phyloP scores from a whole-genome alignment of 2,329 filamentous ascomycete species.

The Trichophyton simii region DNA sequence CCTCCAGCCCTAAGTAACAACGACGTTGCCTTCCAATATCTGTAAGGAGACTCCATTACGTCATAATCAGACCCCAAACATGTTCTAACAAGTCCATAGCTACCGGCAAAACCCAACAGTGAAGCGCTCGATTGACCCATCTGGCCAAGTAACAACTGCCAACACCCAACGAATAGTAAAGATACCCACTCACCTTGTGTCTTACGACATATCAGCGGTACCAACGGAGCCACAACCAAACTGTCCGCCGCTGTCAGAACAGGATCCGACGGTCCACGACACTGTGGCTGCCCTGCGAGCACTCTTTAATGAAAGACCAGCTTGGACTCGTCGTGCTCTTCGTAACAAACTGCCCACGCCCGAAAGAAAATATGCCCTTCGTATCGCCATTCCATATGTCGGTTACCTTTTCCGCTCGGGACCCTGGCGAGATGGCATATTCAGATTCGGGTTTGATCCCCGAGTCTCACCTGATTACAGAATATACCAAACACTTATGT shows the following conservation, averaged over 20 bases:
- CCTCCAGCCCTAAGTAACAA: slow-evolving; percentile 67
- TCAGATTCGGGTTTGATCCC: slow-evolving; percentile 78
- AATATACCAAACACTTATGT: slow-evolving; percentile 78
- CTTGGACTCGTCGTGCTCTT: slow-evolving; percentile 76
- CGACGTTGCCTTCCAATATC: slow-evolving; percentile 56
- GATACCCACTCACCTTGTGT: slow-evolving; percentile 46
- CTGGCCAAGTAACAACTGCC: slow-evolving; percentile 47
- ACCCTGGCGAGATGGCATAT: slow-evolving; percentile 78
- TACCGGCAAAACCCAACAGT: slow-evolving; percentile 81
- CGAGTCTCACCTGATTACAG: slow-evolving; percentile 63
- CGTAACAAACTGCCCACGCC: slow-evolving; percentile 56
- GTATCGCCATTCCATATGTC: slow-evolving; percentile 67
- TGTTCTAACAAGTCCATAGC: slow-evolving; percentile 30
- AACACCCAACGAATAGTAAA: slow-evolving; percentile 46
- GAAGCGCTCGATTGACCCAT: slow-evolving; percentile 45
- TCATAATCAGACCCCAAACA: slow-evolving; percentile 13
- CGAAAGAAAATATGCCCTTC: slow-evolving; percentile 45
- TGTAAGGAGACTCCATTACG: slow-evolving; percentile 23
- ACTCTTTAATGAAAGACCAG: slow-evolving; percentile 60
- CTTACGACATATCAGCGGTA: slow-evolving; percentile 49
- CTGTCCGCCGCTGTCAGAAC: slow-evolving; percentile 38
- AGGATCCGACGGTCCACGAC: slow-evolving; percentile 47
- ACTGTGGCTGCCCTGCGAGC: slow-evolving; percentile 52
- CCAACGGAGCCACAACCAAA: slow-evolving; percentile 50
- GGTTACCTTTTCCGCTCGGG: slow-evolving; percentile 89